Percentiles rank a stretch among this genome's conserved stretches.
Evolutionary conservation across 2,329 filamentous ascomycete genomes (phyloP).

Genomic region (Chaetothyriales sp.): DNA sequence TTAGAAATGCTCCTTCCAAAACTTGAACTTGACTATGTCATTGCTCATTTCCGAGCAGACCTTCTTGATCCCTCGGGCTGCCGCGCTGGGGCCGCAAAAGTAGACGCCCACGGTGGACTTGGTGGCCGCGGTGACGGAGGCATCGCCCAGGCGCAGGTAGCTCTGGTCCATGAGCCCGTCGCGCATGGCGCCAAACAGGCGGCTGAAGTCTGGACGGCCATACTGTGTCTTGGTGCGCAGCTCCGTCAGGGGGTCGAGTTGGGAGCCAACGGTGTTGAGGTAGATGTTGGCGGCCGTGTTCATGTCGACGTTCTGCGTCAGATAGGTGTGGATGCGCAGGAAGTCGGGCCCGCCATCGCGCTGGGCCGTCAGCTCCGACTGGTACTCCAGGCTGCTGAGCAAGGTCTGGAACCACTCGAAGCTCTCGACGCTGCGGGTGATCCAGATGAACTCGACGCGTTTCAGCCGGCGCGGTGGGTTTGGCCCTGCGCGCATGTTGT

Average conservation of each 20-base stretch:
- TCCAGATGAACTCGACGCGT: constrained; percentile 97
- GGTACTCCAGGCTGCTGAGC: constrained; percentile 74
- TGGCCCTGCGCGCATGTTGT: constrained; percentile 79
- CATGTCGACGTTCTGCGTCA: constrained; percentile 81
- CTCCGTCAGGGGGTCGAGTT: constrained; percentile 81
- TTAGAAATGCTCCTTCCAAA: constrained; percentile 87
- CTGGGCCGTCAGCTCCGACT: constrained; percentile 57
- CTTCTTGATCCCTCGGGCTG: constrained; percentile 69
- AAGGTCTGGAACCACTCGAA: constrained; percentile 99
- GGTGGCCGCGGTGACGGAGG: constrained; percentile 50
- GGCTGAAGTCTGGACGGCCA: constrained; percentile 75
- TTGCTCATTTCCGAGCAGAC: constrained; percentile 60
- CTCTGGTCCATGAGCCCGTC: constrained; percentile 72
- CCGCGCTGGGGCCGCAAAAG: constrained; percentile 78
- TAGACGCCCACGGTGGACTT: constrained; percentile 63
- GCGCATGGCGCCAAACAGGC: constrained; percentile 69
- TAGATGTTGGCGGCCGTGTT: constrained; percentile 95
- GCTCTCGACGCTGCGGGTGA: constrained; percentile 85
- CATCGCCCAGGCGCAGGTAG: constrained; percentile 66
- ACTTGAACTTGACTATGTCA: constrained; percentile 77
- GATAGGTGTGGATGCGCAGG: constrained; percentile 92
- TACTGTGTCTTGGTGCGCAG: constrained; percentile 84
- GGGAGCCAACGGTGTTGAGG: constrained; percentile 80
- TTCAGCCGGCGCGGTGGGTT: constrained; percentile 80
- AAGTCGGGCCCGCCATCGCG: constrained; percentile 50